Percentiles rank a stretch among this genome's conserved stretches.
phyloP scores from a whole-genome alignment of 1,139 yeast species.

The Hansenula lynferdii region DNA sequence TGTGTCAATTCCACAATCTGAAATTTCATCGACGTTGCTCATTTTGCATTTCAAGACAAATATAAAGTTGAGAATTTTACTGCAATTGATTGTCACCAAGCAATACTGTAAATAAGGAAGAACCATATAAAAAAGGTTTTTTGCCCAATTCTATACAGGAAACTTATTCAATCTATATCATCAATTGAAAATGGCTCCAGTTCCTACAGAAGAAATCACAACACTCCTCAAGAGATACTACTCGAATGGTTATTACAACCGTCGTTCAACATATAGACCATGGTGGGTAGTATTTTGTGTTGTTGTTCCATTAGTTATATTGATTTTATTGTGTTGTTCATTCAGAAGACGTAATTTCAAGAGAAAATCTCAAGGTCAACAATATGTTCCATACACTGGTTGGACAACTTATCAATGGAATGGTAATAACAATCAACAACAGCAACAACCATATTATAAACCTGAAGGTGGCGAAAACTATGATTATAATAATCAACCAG shows the following conservation, averaged over 20 bases:
- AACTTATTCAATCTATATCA: no score
- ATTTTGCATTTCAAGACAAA: not conserved
- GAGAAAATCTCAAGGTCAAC: conserved; percentile 11
- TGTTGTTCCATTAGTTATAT: not conserved
- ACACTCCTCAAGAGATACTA: not conserved
- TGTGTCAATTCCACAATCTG: no score
- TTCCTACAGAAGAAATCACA: not conserved
- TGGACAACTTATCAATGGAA: conserved; percentile 17
- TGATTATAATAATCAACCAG: conserved; percentile 2
- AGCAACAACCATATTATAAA: conserved; percentile 6
- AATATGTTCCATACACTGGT: conserved; percentile 18
- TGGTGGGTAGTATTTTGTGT: conserved; percentile 6
- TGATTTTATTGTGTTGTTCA: not conserved
- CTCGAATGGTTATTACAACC: not conserved
- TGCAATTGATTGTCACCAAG: no score
- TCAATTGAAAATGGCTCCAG: conserved; percentile 4
- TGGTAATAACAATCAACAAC: conserved; percentile 2
- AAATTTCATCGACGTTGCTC: no score
- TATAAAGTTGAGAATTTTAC: no score
- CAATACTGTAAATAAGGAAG: no score
- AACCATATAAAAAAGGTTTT: no score
- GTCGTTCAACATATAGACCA: not conserved
- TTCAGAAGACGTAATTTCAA: conserved; percentile 3
- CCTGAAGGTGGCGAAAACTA: conserved; percentile 1
- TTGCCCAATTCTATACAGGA: no score